Evolutionary conservation across 371 early-diverging fungal genomes (phyloP), one percentile per base, ranked within the genome.

Genomic region (Vavraia culicis): DNA sequence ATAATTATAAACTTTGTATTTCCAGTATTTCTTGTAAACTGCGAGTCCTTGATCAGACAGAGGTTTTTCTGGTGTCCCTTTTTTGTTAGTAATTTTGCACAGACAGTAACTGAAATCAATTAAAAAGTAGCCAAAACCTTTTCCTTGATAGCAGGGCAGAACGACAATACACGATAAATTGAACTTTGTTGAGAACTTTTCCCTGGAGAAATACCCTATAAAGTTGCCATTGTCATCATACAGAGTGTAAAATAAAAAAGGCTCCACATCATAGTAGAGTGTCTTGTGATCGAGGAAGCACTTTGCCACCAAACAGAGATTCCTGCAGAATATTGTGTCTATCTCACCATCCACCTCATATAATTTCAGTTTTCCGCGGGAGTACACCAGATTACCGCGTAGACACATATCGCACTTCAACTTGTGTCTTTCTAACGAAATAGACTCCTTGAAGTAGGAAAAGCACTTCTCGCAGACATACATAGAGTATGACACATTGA

Each of bases 21-120:
- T 50, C 69, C 69, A 69, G 35, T 69, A 69, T 20, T 39, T 54
- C 13, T 49, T 27, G 49, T 60, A 69, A 5, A 40, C 40, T 9
- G 32, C 2, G 8, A 40, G 14, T n/a, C 65, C 69, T 19, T 50
- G 46, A 31, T 20, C 40, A 23, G 56, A 53, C 9, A 66, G 44
- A 23, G 69, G 69, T 44, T 58, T 55, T 54, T 69, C 69, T 41
- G 66, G 66, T 9, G 58, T 56, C 33, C 54, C 56, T 49, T 31
- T 49, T 35, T 35, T 50, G 27, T n/a, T 37, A 18, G 18, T 27
- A 0, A 7, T 21, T 40, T 16, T 14, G 8, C 33, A 43, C 13
- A 58, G 41, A 27, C 43, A 54, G 40, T 61, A 60, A 34, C 64
- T 63, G 1, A 64, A 54, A 49, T 69, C 69, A 13, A 69, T 52